phyloP scores from a whole-genome alignment of 2,329 filamentous ascomycete species.

The Clonostachys byssicola region DNA sequence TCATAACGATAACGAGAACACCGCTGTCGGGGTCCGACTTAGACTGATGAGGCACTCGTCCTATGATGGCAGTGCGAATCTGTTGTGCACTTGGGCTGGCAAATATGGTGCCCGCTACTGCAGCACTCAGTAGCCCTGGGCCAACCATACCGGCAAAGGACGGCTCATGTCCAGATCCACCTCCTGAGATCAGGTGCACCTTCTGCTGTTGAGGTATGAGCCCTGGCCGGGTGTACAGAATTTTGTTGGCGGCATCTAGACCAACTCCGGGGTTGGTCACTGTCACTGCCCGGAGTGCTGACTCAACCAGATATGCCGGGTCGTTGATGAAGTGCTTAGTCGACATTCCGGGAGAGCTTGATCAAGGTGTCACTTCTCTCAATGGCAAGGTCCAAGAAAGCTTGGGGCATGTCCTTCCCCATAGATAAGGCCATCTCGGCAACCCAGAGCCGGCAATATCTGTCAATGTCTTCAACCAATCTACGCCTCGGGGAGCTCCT shows the following conservation, averaged over 20 bases:
- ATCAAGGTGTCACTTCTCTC: too few species aligned
- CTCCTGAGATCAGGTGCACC: conserved; percentile 1
- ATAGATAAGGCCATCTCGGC: too few species aligned
- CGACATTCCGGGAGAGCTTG: neutral
- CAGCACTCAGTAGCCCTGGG: conserved; percentile 55
- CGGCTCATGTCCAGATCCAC: conserved; percentile 62
- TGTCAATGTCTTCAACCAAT: too few species aligned
- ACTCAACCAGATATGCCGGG: neutral
- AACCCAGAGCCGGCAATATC: too few species aligned
- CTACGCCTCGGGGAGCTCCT: too few species aligned
- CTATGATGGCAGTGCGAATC: conserved; percentile 21
- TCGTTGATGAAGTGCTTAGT: neutral
- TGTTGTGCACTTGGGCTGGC: conserved; percentile 61
- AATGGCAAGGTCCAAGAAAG: too few species aligned
- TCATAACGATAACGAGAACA: conserved; percentile 64
- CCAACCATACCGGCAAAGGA: conserved; percentile 61
- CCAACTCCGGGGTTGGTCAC: neutral
- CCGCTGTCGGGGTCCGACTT: neutral
- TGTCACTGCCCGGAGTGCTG: neutral
- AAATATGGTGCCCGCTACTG: conserved; percentile 64
- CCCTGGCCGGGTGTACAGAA: neutral
- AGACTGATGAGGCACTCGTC: too few species aligned
- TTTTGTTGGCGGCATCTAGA: neutral
- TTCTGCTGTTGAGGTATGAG: neutral
- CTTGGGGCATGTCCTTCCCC: too few species aligned